phyloP scores from a whole-genome alignment of 192 early-diverging fungal species.

The Podila clonocystis region DNA sequence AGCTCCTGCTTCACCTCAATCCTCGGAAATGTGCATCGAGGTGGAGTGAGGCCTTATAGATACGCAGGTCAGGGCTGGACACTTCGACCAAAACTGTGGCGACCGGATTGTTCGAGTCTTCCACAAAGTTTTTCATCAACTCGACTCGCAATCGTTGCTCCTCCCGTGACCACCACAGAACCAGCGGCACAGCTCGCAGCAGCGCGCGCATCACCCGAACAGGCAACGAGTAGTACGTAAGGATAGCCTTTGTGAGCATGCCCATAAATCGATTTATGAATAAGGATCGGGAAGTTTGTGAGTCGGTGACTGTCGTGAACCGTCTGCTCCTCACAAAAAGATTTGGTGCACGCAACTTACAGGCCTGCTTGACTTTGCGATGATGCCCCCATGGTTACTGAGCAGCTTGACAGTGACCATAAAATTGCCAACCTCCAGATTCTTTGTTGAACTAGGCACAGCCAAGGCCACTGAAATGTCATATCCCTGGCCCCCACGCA shows the following conservation, averaged over 20 bases:
- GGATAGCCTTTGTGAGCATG: slow-evolving; percentile 13
- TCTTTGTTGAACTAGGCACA: slow-evolving; percentile 30
- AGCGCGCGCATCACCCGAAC: slow-evolving; percentile 29
- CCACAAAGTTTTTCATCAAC: slow-evolving; percentile 43
- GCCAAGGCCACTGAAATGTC: slow-evolving; percentile 36
- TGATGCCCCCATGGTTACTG: slow-evolving; percentile 11
- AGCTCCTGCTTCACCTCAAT: slow-evolving; percentile 56
- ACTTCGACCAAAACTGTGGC: slow-evolving; percentile 43
- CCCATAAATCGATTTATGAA: neutral
- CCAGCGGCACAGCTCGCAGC: slow-evolving; percentile 36
- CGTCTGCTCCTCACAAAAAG: neutral
- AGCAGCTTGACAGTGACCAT: slow-evolving; percentile 2
- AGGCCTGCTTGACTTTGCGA: slow-evolving; percentile 46
- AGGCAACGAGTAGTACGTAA: slow-evolving; percentile 39
- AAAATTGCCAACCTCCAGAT: slow-evolving; percentile 31
- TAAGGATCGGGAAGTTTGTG: no score
- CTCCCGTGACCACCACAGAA: slow-evolving; percentile 33
- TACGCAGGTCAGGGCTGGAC: slow-evolving; percentile 44
- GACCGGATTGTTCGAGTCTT: slow-evolving; percentile 34
- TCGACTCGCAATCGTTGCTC: slow-evolving; percentile 24
- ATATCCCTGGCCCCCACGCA: slow-evolving; percentile 37
- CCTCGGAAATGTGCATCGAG: slow-evolving; percentile 62
- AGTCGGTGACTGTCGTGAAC: no score
- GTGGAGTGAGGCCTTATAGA: slow-evolving; percentile 52
- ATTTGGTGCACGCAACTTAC: slow-evolving; percentile 26